A percentile compares a stretch with the other conserved stretches of the same genome.
Evolutionary conservation across 805 yeast species (phyloP).

Genomic region (Nematodospora valgi): DNA sequence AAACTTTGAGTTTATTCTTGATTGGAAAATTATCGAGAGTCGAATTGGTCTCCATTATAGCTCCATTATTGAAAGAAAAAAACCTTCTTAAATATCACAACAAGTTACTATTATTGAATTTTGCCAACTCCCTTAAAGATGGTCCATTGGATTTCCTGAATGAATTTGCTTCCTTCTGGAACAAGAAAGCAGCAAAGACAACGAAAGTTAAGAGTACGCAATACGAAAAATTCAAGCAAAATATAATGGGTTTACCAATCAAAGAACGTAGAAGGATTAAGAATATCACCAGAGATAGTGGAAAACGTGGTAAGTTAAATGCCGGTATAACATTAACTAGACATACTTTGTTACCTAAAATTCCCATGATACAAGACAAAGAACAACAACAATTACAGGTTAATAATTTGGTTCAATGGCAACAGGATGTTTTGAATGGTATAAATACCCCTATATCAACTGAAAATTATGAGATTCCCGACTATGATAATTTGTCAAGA

Average conservation of each 20-base stretch:
- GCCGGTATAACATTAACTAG: slow-evolving; percentile 68
- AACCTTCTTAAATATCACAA: slow-evolving; percentile 67
- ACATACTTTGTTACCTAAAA: slow-evolving; percentile 73
- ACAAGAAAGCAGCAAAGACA: slow-evolving; percentile 46
- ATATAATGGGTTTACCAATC: slow-evolving; percentile 80
- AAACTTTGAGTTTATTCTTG: slow-evolving; percentile 69
- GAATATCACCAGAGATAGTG: slow-evolving; percentile 76
- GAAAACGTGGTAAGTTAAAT: slow-evolving; percentile 70
- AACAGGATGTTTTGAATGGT: slow-evolving; percentile 87
- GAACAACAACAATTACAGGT: slow-evolving; percentile 43
- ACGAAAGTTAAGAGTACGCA: slow-evolving; percentile 60
- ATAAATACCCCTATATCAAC: slow-evolving; percentile 76
- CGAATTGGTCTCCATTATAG: slow-evolving; percentile 63
- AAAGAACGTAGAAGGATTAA: slow-evolving; percentile 84
- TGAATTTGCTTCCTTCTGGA: slow-evolving; percentile 43
- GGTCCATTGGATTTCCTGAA: slow-evolving; percentile 57
- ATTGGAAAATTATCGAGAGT: slow-evolving; percentile 74
- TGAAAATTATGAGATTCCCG: slow-evolving; percentile 81
- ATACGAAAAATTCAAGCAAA: slow-evolving; percentile 77
- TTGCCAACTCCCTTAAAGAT: slow-evolving; percentile 81
- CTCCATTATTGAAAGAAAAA: slow-evolving; percentile 46
- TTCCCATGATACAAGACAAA: slow-evolving; percentile 66
- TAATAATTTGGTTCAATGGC: slow-evolving; percentile 71
- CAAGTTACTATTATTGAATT: slow-evolving; percentile 71
- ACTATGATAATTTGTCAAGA: slow-evolving; percentile 60